Percentiles rank a stretch among this genome's conserved stretches.
Evolutionary conservation across 768 basidiomycete species (phyloP).

Genomic region (Porphyrellus cyaneotinctus): DNA sequence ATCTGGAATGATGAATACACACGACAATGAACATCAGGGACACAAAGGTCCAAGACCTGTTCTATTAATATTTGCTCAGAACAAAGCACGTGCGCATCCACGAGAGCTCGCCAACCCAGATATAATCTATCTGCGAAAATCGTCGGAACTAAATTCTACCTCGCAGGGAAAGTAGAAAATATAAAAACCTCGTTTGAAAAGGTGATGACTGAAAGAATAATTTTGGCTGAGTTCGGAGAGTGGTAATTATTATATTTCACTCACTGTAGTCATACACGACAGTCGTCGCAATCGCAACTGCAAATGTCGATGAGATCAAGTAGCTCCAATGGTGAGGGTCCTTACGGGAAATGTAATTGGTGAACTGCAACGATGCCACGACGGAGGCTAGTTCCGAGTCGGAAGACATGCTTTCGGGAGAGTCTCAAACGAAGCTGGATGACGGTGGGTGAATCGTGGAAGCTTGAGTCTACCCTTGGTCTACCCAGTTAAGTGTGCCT

Average conservation of each 20-base stretch:
- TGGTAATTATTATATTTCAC: background rate
- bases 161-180: background rate
- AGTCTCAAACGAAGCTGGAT: background rate
- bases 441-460: background rate
- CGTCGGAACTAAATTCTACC: background rate
- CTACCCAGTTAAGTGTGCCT: background rate
- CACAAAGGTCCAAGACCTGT: slow-evolving; percentile 10
- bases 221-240: background rate
- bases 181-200: slow-evolving; percentile 16
- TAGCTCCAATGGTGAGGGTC: background rate
- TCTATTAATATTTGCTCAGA: background rate
- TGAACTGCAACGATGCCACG: background rate
- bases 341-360: background rate
- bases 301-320: background rate
- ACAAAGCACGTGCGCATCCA: background rate
- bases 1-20: background rate
- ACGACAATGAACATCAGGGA: slow-evolving; percentile 15
- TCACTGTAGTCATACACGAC: background rate
- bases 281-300: background rate
- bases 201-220: slow-evolving; percentile 8
- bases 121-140: slow-evolving; percentile 5
- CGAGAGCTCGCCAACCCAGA: slow-evolving; percentile 16
- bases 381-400: background rate
- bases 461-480: too few relatives aligned
- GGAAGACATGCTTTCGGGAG: background rate